Conservation (phyloP, 345 rosid species). For the Gynandropsis gynandra region DNA sequence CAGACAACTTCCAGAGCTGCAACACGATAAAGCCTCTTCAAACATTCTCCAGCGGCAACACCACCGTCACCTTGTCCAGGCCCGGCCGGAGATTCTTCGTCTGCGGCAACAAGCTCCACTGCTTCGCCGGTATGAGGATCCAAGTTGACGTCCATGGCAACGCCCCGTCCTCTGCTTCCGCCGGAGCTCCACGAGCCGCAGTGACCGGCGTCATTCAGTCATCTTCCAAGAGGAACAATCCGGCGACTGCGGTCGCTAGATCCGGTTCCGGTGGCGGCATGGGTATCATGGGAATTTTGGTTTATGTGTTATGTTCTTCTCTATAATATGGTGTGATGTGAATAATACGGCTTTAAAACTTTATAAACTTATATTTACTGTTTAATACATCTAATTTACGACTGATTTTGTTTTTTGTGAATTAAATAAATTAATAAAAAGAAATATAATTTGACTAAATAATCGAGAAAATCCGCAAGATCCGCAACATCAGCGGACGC, state of each 20-base stretch:
- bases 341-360: too few relatives aligned
- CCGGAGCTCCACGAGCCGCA: constrained; percentile 42
- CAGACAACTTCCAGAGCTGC: constrained; percentile 43
- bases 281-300: constrained; percentile 2
- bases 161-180: constrained; percentile 46
- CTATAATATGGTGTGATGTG: constrained; percentile 9
- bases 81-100: constrained; percentile 57
- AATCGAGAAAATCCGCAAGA: too few relatives aligned
- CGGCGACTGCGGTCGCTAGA: constrained; percentile 32
- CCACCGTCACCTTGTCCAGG: constrained; percentile 48
- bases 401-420: too few relatives aligned
- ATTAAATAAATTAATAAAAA: too few relatives aligned
- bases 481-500: too few relatives aligned
- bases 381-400: too few relatives aligned
- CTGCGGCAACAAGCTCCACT: constrained; percentile 55
- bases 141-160: constrained; percentile 39
- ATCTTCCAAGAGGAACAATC: constrained; percentile 44
- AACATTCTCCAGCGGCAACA: constrained; percentile 71
- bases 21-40: constrained; percentile 40
- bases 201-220: constrained; percentile 28
- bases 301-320: constrained; percentile 15
- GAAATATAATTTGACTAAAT: too few relatives aligned
- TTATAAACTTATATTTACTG: too few relatives aligned
- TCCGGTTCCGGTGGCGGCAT: constrained; percentile 24
- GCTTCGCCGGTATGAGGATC: constrained; percentile 87